A percentile compares a stretch with the other conserved stretches of the same genome.
phyloP scores from a whole-genome alignment of 768 basidiomycete genomes.

The Coprinopsis strossmayeri region DNA sequence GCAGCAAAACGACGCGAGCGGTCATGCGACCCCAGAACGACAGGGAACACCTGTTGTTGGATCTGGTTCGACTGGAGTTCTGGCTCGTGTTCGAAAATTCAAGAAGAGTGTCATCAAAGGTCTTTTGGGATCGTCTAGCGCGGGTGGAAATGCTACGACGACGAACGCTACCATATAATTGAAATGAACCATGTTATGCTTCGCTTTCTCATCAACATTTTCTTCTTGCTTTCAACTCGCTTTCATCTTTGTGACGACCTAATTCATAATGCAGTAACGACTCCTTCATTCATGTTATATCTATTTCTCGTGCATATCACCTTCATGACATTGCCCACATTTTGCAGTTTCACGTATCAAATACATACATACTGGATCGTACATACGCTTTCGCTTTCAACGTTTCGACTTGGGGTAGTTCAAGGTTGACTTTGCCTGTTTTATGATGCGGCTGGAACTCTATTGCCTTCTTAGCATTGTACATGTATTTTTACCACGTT shows the following conservation, averaged over 20 bases:
- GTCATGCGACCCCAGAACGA: background rate
- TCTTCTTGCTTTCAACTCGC: background rate
- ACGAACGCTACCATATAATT: background rate
- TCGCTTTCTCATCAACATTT: background rate
- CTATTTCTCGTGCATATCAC: no score
- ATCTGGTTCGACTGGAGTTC: background rate
- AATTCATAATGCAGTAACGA: background rate
- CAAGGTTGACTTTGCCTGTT: no score
- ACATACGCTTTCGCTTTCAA: no score
- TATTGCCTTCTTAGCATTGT: no score
- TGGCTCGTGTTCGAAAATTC: slow-evolving; percentile 1
- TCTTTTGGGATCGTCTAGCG: background rate
- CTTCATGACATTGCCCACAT: no score
- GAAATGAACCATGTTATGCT: background rate
- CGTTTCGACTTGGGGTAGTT: no score
- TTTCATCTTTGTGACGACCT: background rate
- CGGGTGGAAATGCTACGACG: background rate
- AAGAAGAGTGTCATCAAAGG: slow-evolving; percentile 1
- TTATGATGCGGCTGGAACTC: no score
- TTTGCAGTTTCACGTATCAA: no score
- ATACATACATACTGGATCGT: no score
- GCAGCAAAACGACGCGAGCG: background rate
- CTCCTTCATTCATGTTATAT: background rate
- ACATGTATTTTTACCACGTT: no score
- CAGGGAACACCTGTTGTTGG: background rate